Conservation (phyloP, 305 asterid species). For the Striga hermonthica region DNA sequence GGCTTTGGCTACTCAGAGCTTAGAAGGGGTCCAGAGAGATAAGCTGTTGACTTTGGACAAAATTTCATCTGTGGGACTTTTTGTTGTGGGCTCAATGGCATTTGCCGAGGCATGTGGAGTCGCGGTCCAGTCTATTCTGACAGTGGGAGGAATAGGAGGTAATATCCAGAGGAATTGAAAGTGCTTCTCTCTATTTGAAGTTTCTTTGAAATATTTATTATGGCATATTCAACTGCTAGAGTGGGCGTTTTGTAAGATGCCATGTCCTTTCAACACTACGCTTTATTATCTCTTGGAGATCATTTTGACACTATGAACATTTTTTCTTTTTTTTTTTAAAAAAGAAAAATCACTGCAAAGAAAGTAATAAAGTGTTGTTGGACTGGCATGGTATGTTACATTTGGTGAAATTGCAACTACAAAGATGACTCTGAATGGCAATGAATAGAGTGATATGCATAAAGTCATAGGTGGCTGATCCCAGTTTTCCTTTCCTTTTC, state of each 20-base stretch:
- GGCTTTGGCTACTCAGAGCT: constrained; percentile 50
- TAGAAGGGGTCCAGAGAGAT: constrained; percentile 52
- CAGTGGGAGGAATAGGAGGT: constrained; percentile 99
- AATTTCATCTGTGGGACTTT: constrained; percentile 72
- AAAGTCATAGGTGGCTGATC: not conserved
- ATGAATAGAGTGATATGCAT: not conserved
- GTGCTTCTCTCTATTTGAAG: no score
- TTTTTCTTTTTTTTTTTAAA: not conserved
- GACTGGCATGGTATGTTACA: constrained; percentile 10
- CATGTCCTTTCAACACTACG: constrained; percentile 5
- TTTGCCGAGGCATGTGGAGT: constrained; percentile 93
- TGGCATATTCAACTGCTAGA: constrained; percentile 1
- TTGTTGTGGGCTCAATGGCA: constrained; percentile 72
- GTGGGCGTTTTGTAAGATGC: not conserved
- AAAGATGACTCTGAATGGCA: not conserved
- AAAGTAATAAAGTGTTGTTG: constrained; percentile 5
- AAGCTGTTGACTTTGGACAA: constrained; percentile 62
- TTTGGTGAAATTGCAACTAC: not conserved
- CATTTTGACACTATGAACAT: constrained; percentile 6
- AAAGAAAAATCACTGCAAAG: not conserved
- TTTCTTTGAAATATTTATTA: not conserved
- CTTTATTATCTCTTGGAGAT: constrained; percentile 13
- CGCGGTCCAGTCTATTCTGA: constrained; percentile 82
- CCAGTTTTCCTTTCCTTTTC: not conserved
- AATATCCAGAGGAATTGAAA: constrained; percentile 5